phyloP scores from a whole-genome alignment of 2,329 filamentous ascomycete species.

The Cladorrhinum sp. region DNA sequence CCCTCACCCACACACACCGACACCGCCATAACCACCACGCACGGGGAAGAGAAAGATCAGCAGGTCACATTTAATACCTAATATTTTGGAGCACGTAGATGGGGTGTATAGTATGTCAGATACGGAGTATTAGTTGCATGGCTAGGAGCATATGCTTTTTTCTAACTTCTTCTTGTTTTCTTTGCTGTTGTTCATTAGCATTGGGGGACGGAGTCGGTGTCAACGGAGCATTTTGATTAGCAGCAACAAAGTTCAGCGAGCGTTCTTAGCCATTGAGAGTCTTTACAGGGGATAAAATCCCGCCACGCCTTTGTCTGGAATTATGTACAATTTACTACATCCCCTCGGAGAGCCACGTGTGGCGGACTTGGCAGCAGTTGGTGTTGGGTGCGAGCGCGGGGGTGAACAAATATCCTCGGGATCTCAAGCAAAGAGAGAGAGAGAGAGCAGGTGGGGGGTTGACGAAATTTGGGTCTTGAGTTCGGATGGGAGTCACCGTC shows the following conservation, averaged over 20 bases:
- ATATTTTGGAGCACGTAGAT: not conserved
- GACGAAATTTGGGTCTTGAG: not conserved
- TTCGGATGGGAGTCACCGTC: not conserved
- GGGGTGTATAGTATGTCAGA: not conserved
- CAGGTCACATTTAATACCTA: not conserved
- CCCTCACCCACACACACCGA: not conserved
- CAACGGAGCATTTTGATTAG: not conserved
- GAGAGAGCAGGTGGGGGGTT: not conserved
- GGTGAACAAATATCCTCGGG: not conserved
- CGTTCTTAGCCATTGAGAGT: not conserved
- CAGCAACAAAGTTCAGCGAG: not conserved
- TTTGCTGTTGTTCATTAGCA: not conserved
- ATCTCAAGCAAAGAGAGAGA: not conserved
- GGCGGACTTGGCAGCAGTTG: slow-evolving; percentile 6
- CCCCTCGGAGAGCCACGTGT: slow-evolving; percentile 4
- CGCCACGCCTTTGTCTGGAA: slow-evolving; percentile 7
- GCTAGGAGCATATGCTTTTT: not conserved
- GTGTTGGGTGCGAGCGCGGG: not conserved
- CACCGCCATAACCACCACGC: not conserved
- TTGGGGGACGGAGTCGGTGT: not conserved
- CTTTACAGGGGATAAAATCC: not conserved
- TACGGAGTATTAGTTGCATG: not conserved
- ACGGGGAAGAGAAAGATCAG: not conserved
- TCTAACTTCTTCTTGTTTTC: not conserved
- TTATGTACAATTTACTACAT: slow-evolving; percentile 9